Base-by-base conservation (phyloP, 176 grass and related monocot genomes). In the Aegilops bicornis region DNA sequence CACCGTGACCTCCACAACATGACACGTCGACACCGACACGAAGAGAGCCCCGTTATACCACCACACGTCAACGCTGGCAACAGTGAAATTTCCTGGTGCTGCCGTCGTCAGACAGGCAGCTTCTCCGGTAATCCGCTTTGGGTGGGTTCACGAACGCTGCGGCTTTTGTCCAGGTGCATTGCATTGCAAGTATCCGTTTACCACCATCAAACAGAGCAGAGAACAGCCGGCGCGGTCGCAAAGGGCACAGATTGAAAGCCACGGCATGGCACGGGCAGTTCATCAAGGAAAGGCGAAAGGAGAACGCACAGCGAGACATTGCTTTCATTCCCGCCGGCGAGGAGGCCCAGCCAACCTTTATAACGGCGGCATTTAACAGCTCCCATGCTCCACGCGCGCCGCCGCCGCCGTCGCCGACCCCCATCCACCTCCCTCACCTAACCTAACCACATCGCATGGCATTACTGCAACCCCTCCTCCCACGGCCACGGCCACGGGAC, bases 311-410 rank as follows among this genome's bases (percentile, higher is more conserved):
- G 17, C 29, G 0, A 30, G 58, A 52, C 47, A 30, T 64, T 62
- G 73, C 16, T 60, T 27, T 61, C 42, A 1, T 36, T 20, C 54
- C 56, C 17, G 19, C 56, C 56, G 56, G 56, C 2, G 20, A 59
- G 56, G 56, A 19, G 56, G 3, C 60, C 54, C 35, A 10, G 19
- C 40, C 87, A 8, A 85, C 45, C 59, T 76, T 86, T 48, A 12
- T 69, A n/a, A 2, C 37, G 58, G 20, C 13, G 14, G 60, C 88
- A 65, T 81, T 89, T 45, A 85, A 85, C 32, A 31, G 60, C 0
- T 11, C 75, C 64, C 84, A 45, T 32, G 56, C 75, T 54, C 64
- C 22, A 16, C 48, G 54, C 40, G 7, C 11, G 69, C 69, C 32
- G 68, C 68, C 22, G 68, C 17, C 9, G 33, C 32, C 33, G 33